Evolutionary conservation across 108 stramenopile species (phyloP).

Genomic region (Epipyxis sp.): DNA sequence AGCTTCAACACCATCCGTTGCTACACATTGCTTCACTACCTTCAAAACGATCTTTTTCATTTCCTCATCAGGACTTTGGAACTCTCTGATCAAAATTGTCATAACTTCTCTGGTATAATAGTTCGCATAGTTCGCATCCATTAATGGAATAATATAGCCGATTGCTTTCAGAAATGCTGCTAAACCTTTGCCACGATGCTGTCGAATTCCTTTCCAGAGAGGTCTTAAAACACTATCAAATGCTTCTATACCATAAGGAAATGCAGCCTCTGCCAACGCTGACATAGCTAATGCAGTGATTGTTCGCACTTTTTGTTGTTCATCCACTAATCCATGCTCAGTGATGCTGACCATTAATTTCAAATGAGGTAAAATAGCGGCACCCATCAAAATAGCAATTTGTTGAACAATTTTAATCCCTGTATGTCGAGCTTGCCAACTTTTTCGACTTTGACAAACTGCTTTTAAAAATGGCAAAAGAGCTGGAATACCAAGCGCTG

Average conservation of each 20-base stretch:
- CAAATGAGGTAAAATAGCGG: slow-evolving; percentile 92
- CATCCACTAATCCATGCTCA: slow-evolving; percentile 88
- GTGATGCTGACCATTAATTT: slow-evolving; percentile 91
- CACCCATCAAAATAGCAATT: slow-evolving; percentile 95
- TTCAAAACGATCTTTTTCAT: slow-evolving; percentile 97
- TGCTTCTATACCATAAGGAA: slow-evolving; percentile 98
- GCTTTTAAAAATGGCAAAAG: slow-evolving; percentile 97
- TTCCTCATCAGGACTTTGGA: slow-evolving; percentile 84
- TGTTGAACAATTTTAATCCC: slow-evolving; percentile 99
- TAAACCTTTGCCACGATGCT: slow-evolving; percentile 93
- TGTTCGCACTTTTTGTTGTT: slow-evolving; percentile 92
- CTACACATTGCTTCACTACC: slow-evolving; percentile 97
- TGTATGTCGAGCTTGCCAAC: slow-evolving; percentile 98
- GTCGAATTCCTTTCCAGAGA: slow-evolving; percentile 95
- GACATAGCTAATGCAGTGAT: slow-evolving; percentile 93
- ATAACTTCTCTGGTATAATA: slow-evolving; percentile 96
- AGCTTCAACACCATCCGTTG: slow-evolving; percentile 93
- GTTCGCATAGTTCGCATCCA: slow-evolving; percentile 96
- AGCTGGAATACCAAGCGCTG: slow-evolving; percentile 89
- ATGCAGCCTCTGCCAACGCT: slow-evolving; percentile 91
- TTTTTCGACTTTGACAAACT: slow-evolving; percentile 90
- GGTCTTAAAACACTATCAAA: slow-evolving; percentile 96
- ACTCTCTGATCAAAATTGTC: slow-evolving; percentile 94
- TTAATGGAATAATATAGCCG: slow-evolving; percentile 95
- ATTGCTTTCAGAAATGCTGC: slow-evolving; percentile 97